phyloP scores from a whole-genome alignment of 2,329 filamentous ascomycete genomes.

The Colletotrichum caudatum region DNA sequence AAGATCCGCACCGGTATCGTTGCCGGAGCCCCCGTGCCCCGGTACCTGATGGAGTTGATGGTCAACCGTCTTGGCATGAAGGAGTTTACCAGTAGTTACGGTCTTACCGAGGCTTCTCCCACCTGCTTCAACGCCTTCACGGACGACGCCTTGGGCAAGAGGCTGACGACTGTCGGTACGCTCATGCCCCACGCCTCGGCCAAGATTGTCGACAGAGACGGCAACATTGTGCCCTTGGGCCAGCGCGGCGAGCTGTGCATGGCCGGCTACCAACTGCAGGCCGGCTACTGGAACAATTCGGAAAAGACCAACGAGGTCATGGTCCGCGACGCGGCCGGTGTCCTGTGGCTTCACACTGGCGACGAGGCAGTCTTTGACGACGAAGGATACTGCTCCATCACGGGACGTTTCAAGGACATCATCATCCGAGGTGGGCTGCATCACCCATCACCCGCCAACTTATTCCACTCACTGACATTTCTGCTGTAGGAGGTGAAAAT shows the following conservation, averaged over 20 bases:
- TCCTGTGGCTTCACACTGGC: constrained; percentile 74
- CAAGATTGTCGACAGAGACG: constrained; percentile 80
- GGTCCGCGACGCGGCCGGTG: constrained; percentile 63
- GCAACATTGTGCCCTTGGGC: constrained; percentile 75
- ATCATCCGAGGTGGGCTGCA: constrained; percentile 73
- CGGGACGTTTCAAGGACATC: constrained; percentile 82
- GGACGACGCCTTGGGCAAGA: constrained; percentile 74
- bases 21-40: constrained; percentile 81
- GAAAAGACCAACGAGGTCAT: constrained; percentile 77
- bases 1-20: constrained; percentile 81
- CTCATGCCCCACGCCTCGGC: constrained; percentile 81
- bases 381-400: constrained; percentile 78
- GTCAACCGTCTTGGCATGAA: constrained; percentile 79
- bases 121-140: constrained; percentile 86
- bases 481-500: constrained; percentile 73
- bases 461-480: constrained; percentile 43
- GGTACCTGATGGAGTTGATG: constrained; percentile 79
- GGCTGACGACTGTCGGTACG: constrained; percentile 79
- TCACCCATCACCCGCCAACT: constrained; percentile 32
- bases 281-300: constrained; percentile 76
- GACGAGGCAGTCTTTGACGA: constrained; percentile 78
- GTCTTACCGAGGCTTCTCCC: constrained; percentile 82
- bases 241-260: constrained; percentile 80
- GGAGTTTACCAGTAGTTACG: constrained; percentile 78
- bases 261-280: constrained; percentile 80